These are phyloP conservation scores for Paracorniculantispora psalliotae DNA, from an alignment of 2,329 filamentous ascomycete genomes.

Conservation along the genomic window DNA sequence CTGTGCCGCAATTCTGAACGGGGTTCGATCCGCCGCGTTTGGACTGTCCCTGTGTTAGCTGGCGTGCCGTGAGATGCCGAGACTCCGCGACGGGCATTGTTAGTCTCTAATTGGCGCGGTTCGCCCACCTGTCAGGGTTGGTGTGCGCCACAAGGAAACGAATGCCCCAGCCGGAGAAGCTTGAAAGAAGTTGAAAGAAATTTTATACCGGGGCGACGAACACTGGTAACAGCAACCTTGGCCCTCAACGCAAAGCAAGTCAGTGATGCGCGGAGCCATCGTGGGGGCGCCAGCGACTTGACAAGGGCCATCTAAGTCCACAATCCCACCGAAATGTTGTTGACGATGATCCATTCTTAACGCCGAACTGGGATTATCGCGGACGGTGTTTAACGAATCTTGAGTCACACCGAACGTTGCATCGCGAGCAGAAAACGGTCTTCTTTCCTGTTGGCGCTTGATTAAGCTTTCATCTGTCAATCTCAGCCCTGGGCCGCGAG, in stretches of 20 bases:
- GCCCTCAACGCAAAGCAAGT: too few relatives aligned
- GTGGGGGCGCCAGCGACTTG: not conserved
- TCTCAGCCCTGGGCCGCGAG: not conserved
- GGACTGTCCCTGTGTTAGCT: not conserved
- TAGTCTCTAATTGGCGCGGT: not conserved
- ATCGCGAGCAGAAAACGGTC: not conserved
- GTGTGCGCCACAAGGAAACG: not conserved
- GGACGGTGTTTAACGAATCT: not conserved
- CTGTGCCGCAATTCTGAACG: not conserved
- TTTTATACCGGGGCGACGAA: not conserved
- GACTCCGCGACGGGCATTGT: not conserved
- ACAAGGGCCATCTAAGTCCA: not conserved
- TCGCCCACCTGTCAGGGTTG: not conserved
- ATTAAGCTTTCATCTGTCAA: not conserved
- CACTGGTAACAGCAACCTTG: too few relatives aligned
- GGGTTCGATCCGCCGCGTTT: constrained; percentile 4
- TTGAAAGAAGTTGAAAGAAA: not conserved
- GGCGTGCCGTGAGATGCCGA: not conserved
- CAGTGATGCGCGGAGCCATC: not conserved
- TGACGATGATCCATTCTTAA: not conserved
- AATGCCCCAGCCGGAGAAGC: not conserved
- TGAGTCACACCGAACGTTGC: constrained; percentile 3
- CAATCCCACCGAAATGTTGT: not conserved
- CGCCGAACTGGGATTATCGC: not conserved
- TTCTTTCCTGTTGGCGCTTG: not conserved